A percentile compares a stretch with the other conserved stretches of the same genome.
Conservation (phyloP, 805 yeast species). For the Kodamaea laetipori region DNA sequence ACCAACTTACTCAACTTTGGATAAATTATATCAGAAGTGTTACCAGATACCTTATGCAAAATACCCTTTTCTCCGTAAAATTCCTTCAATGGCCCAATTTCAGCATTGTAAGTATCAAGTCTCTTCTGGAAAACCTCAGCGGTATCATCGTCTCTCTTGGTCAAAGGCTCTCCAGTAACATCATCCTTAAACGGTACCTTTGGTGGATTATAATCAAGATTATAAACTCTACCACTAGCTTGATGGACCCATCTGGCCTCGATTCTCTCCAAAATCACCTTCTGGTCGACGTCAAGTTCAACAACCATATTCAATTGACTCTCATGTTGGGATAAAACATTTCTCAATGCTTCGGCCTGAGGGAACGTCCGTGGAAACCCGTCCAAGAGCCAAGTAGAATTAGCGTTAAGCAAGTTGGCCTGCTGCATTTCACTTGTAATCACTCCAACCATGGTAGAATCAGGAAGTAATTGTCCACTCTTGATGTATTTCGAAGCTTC, state of each 20-base stretch:
- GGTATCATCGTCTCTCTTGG: constrained; percentile 82
- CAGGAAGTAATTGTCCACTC: constrained; percentile 74
- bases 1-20: constrained; percentile 60
- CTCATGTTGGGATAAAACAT: constrained; percentile 36
- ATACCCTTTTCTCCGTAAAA: constrained; percentile 52
- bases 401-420: constrained; percentile 44
- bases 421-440: constrained; percentile 51
- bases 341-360: constrained; percentile 68
- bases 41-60: constrained; percentile 63
- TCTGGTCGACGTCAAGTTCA: constrained; percentile 82
- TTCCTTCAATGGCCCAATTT: constrained; percentile 64
- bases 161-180: constrained; percentile 82
- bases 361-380: constrained; percentile 85
- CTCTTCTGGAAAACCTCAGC: constrained; percentile 70
- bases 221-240: constrained; percentile 85
- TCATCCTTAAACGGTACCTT: constrained; percentile 80
- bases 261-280: constrained; percentile 78
- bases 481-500: constrained; percentile 58
- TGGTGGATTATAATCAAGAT: constrained; percentile 87
- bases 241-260: constrained; percentile 83
- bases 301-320: constrained; percentile 73
- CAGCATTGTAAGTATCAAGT: constrained; percentile 58
- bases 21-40: constrained; percentile 79
- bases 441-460: constrained; percentile 60
- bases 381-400: constrained; percentile 73